These are phyloP conservation scores for Daldinia loculata DNA, from an alignment of 495 filamentous ascomycete species.

Conservation along the genomic window DNA sequence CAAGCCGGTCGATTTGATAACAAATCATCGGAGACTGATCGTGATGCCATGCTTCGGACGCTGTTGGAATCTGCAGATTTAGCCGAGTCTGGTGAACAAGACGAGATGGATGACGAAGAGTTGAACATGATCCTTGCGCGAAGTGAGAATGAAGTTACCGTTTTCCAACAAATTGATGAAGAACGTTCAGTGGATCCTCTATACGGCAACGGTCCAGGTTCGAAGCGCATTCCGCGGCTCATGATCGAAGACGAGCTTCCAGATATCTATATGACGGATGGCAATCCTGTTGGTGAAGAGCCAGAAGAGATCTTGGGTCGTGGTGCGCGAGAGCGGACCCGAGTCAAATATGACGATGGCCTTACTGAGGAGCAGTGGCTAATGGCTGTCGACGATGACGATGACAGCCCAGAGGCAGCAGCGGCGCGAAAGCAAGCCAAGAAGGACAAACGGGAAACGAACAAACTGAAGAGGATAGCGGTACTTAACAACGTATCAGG, in stretches of 20 bases:
- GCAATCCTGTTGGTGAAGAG: constrained; percentile 79
- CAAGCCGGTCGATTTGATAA: constrained; percentile 99
- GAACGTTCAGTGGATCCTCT: constrained; percentile 67
- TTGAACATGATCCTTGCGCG: constrained; percentile 88
- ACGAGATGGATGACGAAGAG: constrained; percentile 97
- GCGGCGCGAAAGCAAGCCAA: constrained; percentile 88
- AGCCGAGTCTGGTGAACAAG: constrained; percentile 80
- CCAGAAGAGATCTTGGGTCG: constrained; percentile 81
- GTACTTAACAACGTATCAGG: constrained; percentile 52
- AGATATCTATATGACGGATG: constrained; percentile 90
- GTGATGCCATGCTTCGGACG: constrained; percentile 92
- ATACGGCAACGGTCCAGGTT: constrained; percentile 73
- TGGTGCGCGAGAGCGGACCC: constrained; percentile 90
- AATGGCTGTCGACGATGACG: constrained; percentile 92
- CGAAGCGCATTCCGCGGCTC: constrained; percentile 74
- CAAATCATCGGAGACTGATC: constrained; percentile 97
- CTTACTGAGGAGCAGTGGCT: constrained; percentile 98
- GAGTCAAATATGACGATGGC: constrained; percentile 95
- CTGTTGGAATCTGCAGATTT: constrained; percentile 92
- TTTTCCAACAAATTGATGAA: constrained; percentile 81
- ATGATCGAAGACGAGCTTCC: constrained; percentile 90
- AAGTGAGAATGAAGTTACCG: constrained; percentile 71
- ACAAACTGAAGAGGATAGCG: constrained; percentile 69
- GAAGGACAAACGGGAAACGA: constrained; percentile 78
- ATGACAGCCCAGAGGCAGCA: constrained; percentile 91